Evolutionary conservation across 495 filamentous ascomycete species (phyloP), one percentile per base, ranked within the genome.

Genomic region (Penicillium soppii): DNA sequence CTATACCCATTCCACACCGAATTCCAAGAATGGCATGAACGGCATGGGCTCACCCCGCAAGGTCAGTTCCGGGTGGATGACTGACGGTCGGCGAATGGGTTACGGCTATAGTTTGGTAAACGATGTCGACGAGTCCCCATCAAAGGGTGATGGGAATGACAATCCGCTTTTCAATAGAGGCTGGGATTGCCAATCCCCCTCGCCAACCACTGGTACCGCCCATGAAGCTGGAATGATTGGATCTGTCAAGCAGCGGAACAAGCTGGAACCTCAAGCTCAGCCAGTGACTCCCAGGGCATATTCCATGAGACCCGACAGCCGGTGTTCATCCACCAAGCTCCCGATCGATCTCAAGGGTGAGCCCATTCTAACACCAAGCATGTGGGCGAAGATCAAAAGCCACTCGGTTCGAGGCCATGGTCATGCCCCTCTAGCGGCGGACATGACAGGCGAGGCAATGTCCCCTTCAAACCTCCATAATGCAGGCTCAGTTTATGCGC

Each of bases 41-140:
- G 47, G 53, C 19, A 17, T 32, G 13, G 37, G 20, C 4, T 51
- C 61, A 4, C 47, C 63, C 37, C 67, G 73, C 8, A 73, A 62
- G 50, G 58, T 75, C 26, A 77, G 74, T 48, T 46, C 70, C 16
- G 74, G 72, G 10, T 77, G 74, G 74, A 73, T 77, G 68, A 71
- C 74, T 8, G 71, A 61, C 8, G 74, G 74, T 7, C 65, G 65
- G 39, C 70, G 74, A 13, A 51, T 71, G 32, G 74, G 74, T 0
- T 77, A 77, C 52, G 74, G 74, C 3, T 77, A 75, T 44, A 65
- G 54, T 13, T 35, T 68, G 20, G 68, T 77, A 5, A 51, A 63
- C 20, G 46, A 49, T 21, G 45, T 55, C 15, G 63, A 68, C 6
- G 49, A 51, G 1, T 47, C 33, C 7, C 44, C 56, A n/a, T 27